phyloP scores from a whole-genome alignment of 768 basidiomycete species.

The Postia placenta region DNA sequence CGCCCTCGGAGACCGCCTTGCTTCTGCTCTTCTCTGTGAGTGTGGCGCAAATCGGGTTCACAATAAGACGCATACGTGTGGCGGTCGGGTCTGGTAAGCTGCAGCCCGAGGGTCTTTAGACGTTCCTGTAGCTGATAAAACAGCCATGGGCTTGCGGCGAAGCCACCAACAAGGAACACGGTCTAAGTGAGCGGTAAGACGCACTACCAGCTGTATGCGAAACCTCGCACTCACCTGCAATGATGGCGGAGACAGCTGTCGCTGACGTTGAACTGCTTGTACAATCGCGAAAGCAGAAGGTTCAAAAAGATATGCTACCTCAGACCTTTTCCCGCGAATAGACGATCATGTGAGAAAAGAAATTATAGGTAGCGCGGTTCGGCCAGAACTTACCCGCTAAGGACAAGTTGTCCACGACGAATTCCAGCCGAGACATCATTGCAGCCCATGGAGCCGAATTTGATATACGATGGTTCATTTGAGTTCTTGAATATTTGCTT shows the following conservation, averaged over 20 bases:
- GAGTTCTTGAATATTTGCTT: constrained; percentile 37
- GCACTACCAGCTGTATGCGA: neutral
- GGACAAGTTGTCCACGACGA: constrained; percentile 32
- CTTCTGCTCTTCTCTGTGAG: constrained; percentile 20
- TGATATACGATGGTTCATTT: constrained; percentile 33
- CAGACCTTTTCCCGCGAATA: constrained; percentile 12
- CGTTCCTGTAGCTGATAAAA: constrained; percentile 65
- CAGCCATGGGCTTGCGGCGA: constrained; percentile 32
- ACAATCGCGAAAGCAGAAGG: constrained; percentile 34
- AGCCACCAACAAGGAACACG: constrained; percentile 77
- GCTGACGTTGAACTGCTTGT: constrained; percentile 13
- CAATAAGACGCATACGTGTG: constrained; percentile 48
- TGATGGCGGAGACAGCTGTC: neutral
- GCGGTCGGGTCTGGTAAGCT: constrained; percentile 67
- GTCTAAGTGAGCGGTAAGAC: constrained; percentile 34
- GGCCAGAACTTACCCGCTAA: constrained; percentile 31
- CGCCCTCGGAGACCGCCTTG: constrained; percentile 52
- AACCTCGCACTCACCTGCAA: neutral
- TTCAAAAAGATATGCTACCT: constrained; percentile 36
- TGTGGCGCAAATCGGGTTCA: neutral
- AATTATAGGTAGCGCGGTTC: too few species aligned
- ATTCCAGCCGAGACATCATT: constrained; percentile 33
- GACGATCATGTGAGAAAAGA: too few species aligned
- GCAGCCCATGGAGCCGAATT: constrained; percentile 34
- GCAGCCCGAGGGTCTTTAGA: constrained; percentile 42